phyloP scores from a whole-genome alignment of 2,329 filamentous ascomycete genomes.

The Cladophialophora carrionii region DNA sequence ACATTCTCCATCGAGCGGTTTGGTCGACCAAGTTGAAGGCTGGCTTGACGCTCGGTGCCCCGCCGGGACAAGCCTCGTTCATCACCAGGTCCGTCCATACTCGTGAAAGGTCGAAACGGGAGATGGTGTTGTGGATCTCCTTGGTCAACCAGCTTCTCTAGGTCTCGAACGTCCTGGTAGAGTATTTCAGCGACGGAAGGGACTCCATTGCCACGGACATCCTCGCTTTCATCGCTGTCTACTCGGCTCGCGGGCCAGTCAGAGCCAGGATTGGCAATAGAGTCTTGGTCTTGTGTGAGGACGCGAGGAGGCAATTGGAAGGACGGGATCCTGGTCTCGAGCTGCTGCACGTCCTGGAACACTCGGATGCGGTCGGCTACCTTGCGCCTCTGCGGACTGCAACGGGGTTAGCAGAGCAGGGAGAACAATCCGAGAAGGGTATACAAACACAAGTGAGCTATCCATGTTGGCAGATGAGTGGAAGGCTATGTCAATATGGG shows the following conservation, averaged over 20 bases:
- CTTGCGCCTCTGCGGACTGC: conserved; percentile 33
- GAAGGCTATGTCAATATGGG: conserved; percentile 19
- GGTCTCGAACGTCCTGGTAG: not conserved
- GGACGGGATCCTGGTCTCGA: conserved; percentile 19
- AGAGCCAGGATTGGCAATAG: conserved; percentile 16
- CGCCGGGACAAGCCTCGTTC: not conserved
- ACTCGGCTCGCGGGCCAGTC: conserved; percentile 18
- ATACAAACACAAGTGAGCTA: conserved; percentile 26
- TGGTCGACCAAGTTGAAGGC: conserved; percentile 18
- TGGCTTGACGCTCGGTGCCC: not conserved
- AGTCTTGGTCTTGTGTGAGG: conserved; percentile 17
- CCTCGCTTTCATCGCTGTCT: conserved; percentile 25
- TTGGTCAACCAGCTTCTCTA: conserved; percentile 3
- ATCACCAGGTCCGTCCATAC: conserved; percentile 19
- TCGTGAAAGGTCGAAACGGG: conserved; percentile 25
- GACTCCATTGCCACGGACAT: conserved; percentile 23
- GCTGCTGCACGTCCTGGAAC: conserved; percentile 33
- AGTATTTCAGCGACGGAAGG: conserved; percentile 17
- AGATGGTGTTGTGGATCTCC: not conserved
- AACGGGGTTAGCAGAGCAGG: conserved; percentile 12
- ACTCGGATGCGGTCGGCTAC: conserved; percentile 37
- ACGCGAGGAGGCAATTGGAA: conserved; percentile 21
- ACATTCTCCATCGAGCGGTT: conserved; percentile 30
- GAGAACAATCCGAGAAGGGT: not conserved
- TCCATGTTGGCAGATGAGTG: conserved; percentile 29